Conservation (phyloP, 176 grass and related monocot species). For the Triticum monococcum region DNA sequence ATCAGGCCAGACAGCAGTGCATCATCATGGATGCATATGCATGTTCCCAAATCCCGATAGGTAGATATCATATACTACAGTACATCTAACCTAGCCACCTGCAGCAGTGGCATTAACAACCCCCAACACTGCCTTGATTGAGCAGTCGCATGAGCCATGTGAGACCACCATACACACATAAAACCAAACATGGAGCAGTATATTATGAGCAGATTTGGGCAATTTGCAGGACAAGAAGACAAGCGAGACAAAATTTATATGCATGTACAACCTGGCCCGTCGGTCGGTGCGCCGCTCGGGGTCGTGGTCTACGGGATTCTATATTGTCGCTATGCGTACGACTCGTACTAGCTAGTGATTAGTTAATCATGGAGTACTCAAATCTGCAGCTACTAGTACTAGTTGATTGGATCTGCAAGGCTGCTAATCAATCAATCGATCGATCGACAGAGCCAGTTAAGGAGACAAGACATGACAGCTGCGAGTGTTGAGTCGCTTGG, state of each 20-base stretch:
- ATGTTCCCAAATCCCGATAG: constrained; percentile 21
- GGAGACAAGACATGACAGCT: neutral
- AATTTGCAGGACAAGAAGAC: constrained; percentile 3
- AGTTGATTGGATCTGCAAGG: constrained; percentile 10
- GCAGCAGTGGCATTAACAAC: neutral
- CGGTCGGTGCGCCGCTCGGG: neutral
- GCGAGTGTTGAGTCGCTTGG: neutral
- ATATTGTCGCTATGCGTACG: neutral
- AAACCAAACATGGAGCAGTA: neutral
- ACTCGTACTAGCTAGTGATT: neutral
- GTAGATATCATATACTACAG: neutral
- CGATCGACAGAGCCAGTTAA: neutral
- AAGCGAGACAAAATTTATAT: neutral
- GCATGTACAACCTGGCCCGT: neutral
- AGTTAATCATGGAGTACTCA: neutral
- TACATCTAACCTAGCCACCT: constrained; percentile 10
- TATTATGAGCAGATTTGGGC: neutral
- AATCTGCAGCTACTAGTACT: neutral
- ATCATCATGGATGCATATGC: neutral
- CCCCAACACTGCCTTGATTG: neutral
- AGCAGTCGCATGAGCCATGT: neutral
- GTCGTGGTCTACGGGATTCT: constrained; percentile 3
- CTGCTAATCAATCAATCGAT: constrained; percentile 10
- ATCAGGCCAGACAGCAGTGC: neutral
- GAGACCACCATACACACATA: neutral